A percentile compares a stretch with the other conserved stretches of the same genome.
These are phyloP conservation scores for Ormosia semicastrata DNA, from an alignment of 306 rosid species.

Conservation along the genomic window DNA sequence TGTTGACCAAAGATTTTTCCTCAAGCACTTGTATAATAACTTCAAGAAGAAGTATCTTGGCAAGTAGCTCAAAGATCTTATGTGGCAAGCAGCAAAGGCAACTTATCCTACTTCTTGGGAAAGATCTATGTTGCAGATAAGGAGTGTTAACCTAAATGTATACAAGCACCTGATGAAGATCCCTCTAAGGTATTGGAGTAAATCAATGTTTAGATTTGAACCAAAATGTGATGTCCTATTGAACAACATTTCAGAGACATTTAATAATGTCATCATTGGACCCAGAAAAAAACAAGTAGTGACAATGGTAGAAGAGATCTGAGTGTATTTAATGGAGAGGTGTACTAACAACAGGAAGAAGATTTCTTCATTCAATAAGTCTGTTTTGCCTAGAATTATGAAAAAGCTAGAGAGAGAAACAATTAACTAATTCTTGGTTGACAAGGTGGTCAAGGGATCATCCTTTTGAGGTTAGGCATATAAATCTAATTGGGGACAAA, in stretches of 20 bases:
- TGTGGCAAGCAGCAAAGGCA: neutral
- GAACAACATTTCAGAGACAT: neutral
- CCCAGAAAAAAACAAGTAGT: neutral
- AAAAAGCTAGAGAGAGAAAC: too few species aligned
- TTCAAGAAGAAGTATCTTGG: neutral
- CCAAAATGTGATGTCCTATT: neutral
- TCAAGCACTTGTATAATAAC: neutral
- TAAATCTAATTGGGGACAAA: too few species aligned
- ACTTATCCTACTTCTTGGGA: neutral
- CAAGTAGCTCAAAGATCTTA: neutral
- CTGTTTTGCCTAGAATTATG: too few species aligned
- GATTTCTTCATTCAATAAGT: too few species aligned
- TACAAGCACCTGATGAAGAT: neutral
- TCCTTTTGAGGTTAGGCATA: too few species aligned
- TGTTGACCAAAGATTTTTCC: too few species aligned
- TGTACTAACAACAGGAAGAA: too few species aligned
- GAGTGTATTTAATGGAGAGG: neutral
- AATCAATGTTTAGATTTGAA: neutral
- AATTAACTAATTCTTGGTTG: too few species aligned
- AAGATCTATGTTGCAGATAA: too few species aligned
- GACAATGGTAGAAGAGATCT: too few species aligned
- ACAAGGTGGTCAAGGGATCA: too few species aligned
- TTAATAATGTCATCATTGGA: too few species aligned
- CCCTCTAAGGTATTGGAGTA: neutral
- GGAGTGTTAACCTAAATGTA: neutral